A percentile compares a stretch with the other conserved stretches of the same genome.
phyloP scores from a whole-genome alignment of 768 basidiomycete genomes.

The Scleroderma citrinum region DNA sequence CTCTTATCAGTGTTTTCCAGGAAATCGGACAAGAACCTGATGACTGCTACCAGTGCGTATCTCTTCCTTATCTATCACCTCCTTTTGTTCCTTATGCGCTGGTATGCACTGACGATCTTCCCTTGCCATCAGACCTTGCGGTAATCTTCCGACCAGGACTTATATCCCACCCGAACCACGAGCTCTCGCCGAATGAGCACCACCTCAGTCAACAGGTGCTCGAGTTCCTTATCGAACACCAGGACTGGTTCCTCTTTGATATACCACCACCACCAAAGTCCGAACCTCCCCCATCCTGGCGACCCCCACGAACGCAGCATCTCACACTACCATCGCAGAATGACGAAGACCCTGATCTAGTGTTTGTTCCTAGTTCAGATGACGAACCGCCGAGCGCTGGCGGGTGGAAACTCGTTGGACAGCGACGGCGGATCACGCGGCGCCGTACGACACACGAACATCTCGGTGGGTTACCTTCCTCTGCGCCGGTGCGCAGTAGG shows the following conservation, averaged over 20 bases:
- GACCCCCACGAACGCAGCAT: slow-evolving; percentile 13
- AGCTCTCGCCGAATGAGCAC: slow-evolving; percentile 82
- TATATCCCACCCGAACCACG: slow-evolving; percentile 83
- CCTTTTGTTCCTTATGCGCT: background rate
- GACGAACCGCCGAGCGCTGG: slow-evolving; percentile 43
- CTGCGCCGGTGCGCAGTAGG: slow-evolving; percentile 27
- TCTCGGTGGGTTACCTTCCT: slow-evolving; percentile 28
- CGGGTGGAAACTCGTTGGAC: slow-evolving; percentile 50
- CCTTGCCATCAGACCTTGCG: slow-evolving; percentile 65
- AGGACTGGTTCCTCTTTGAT: slow-evolving; percentile 92
- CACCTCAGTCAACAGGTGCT: slow-evolving; percentile 83
- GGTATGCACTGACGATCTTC: background rate
- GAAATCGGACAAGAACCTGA: slow-evolving; percentile 87
- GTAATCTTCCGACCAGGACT: slow-evolving; percentile 96
- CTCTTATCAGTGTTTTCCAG: slow-evolving; percentile 91
- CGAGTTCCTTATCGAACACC: slow-evolving; percentile 94
- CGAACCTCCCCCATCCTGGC: slow-evolving; percentile 26
- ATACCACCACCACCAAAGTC: slow-evolving; percentile 62
- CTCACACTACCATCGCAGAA: slow-evolving; percentile 9
- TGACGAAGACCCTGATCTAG: slow-evolving; percentile 43
- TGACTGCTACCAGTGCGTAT: slow-evolving; percentile 87
- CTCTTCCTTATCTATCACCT: slow-evolving; percentile 1
- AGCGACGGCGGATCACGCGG: slow-evolving; percentile 41
- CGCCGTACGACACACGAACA: slow-evolving; percentile 53
- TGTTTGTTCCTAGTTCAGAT: slow-evolving; percentile 39